phyloP scores from a whole-genome alignment of 768 basidiomycete species.

The Tylopilus balloui region DNA sequence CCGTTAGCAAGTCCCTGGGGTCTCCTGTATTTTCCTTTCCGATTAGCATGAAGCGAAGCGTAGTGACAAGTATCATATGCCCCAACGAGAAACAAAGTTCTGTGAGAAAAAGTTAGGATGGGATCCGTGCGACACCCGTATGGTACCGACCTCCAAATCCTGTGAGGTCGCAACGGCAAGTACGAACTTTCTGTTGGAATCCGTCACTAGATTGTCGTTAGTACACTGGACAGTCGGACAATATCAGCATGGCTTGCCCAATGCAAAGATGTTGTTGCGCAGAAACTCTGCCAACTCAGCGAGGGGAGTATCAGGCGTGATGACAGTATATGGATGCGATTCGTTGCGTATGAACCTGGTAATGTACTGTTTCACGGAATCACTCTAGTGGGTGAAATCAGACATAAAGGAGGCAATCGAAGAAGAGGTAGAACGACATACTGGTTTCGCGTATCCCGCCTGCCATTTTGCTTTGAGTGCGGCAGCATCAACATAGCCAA shows the following conservation, averaged over 20 bases:
- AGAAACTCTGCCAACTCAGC: constrained; percentile 82
- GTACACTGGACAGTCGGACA: neutral
- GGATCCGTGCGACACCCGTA: neutral
- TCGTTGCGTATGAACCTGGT: constrained; percentile 65
- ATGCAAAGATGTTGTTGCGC: constrained; percentile 63
- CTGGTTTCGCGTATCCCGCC: constrained; percentile 64
- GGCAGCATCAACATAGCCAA: constrained; percentile 83
- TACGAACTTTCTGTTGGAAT: constrained; percentile 75
- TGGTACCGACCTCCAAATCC: constrained; percentile 50
- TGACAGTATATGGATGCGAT: constrained; percentile 66
- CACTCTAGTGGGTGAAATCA: constrained; percentile 44
- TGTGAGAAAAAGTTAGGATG: constrained; percentile 6
- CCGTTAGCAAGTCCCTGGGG: too few relatives aligned
- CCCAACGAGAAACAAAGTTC: constrained; percentile 31
- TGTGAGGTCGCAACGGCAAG: constrained; percentile 74
- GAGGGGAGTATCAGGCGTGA: constrained; percentile 77
- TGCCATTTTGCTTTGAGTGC: constrained; percentile 76
- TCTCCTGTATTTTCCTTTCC: too few relatives aligned
- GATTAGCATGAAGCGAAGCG: too few relatives aligned
- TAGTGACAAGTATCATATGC: constrained; percentile 15
- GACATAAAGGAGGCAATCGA: neutral
- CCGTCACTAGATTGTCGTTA: constrained; percentile 61
- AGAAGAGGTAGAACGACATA: constrained; percentile 31
- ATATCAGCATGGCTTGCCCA: constrained; percentile 45
- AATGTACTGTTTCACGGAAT: constrained; percentile 69